Base-by-base conservation (phyloP, 2,329 filamentous ascomycete genomes). In the Neophaeococcomyces aloes region DNA sequence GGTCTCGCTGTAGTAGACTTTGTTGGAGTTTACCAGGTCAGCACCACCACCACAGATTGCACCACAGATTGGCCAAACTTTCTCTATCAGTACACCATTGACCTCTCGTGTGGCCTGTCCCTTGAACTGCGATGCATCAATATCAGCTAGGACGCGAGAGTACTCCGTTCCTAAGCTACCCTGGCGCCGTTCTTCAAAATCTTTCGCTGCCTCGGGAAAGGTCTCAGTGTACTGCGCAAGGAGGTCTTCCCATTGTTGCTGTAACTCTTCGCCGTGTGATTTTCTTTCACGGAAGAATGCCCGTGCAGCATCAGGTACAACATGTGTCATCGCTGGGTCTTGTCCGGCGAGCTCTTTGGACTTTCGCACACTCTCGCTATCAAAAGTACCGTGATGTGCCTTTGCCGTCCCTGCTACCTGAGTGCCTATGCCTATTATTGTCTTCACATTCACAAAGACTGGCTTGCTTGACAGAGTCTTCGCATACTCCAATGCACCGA, bases 391-490 rank as follows among this genome's bases (percentile, higher is more conserved):
- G 18, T 50, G 44, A 34, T 58, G 56, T 2, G 53, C 43, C 30
- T 51, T 53, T 25, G 25, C 30, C 1, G 52, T 56, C 1, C 66
- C 66, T 3, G 63, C 65, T 1, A 63, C 61, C 15, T 58, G 57
- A 30, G 61, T 75, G 4, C 71, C 72, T 0, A 75, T 48, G 0
- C 75, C 73, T 17, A 77, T 78, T n/a, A 74, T 60, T 1, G 75
- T 78, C 15, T 64, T 66, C 6, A 76, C 61, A 48, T 78, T 78
- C 61, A 78, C 70, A 48, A 78, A 77, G 0, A 68, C 71, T 0
- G 74, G 75, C 53, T 74, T 74, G 2, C 69, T 63, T 5, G 56
- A 63, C 2, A 61, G 64, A 2, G 55, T 52, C 38, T 67, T 65
- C 6, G 70, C 70, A 17, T 62, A 57, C 32, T 67, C 58, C 21